Evolutionary conservation across 331 rosid genomes (phyloP).

Genomic region (Acacia concinna): DNA sequence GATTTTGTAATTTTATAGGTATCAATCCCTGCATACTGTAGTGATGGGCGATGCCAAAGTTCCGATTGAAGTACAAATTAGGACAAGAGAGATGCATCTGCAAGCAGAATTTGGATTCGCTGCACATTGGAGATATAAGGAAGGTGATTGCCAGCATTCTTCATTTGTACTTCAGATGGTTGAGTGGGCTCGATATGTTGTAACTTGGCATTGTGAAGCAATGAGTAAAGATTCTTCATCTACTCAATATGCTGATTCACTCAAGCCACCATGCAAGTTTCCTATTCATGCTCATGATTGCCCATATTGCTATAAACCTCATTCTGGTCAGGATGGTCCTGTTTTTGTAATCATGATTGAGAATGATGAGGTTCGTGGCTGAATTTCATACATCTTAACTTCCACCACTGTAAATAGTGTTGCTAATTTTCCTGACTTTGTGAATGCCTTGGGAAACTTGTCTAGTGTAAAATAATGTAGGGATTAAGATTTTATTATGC

Average conservation of each 20-base stretch:
- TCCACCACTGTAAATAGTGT: neutral
- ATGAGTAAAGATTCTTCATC: slow-evolving; percentile 75
- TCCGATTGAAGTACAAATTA: slow-evolving; percentile 91
- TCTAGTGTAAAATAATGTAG: neutral
- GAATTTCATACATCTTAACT: neutral
- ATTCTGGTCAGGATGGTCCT: slow-evolving; percentile 70
- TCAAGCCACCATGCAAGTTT: slow-evolving; percentile 81
- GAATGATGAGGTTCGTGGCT: slow-evolving; percentile 78
- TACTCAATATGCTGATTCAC: slow-evolving; percentile 50
- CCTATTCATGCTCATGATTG: slow-evolving; percentile 85
- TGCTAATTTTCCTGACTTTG: neutral
- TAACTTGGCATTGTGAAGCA: slow-evolving; percentile 92
- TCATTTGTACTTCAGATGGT: slow-evolving; percentile 94
- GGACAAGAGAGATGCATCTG: slow-evolving; percentile 92
- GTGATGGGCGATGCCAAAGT: slow-evolving; percentile 74
- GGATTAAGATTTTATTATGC: neutral
- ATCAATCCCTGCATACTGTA: slow-evolving; percentile 88
- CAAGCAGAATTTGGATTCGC: slow-evolving; percentile 97
- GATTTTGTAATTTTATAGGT: slow-evolving; percentile 46
- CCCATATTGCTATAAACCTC: slow-evolving; percentile 75
- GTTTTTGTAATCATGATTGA: slow-evolving; percentile 80
- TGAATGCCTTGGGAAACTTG: no score
- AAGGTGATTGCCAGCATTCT: slow-evolving; percentile 79
- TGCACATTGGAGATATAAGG: slow-evolving; percentile 99
- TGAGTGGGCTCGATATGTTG: slow-evolving; percentile 97